Evolutionary conservation across 345 rosid species (phyloP), one percentile per base, ranked within the genome.

Genomic region (Trapa bicornis): DNA sequence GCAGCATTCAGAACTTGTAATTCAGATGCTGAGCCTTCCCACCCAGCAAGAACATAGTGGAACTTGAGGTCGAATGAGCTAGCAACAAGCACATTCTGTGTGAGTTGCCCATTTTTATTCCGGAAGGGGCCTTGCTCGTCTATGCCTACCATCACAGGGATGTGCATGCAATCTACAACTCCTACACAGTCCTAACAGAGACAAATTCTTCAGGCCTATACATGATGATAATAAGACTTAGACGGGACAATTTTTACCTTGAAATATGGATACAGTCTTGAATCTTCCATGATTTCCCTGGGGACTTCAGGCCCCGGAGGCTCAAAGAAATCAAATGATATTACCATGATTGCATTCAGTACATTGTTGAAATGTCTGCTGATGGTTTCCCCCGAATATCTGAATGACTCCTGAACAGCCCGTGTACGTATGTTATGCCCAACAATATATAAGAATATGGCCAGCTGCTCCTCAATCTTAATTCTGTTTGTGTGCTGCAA

Each of bases 1-100:
- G 96, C 96, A 0, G 96, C 86, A 67, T 84, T 80, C 43, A 92
- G 77, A 78, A 89, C 93, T 68, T 79, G 81, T 73, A 84, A 84
- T 78, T 89, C 89, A 14, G 91, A 83, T 67, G 98, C 93, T 3
- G 98, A 89, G 48, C 96, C 96, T 82, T 92, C 98, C 98, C 98
- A 92, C 16, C 98, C 98, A 73, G 98, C 96, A 52, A 88, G 79
- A 33, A 92, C 96, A 68, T 89, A 92, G 75, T 78, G 83, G 75
- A 92, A 92, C 79, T 81, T 85, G 70, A 92, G 79, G 77, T 92
- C 97, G 74, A 89, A 81, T 41, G 96, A 87, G 68, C 84, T 85
- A 62, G 97, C 96, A 41, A 85, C 91, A 64, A 92, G 76, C 71
- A 89, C 87, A 71, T 80, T 82, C 75, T 92, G 98, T n/a, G 96